Evolutionary conservation across 768 basidiomycete genomes (phyloP).

Genomic region (Russula compacta): DNA sequence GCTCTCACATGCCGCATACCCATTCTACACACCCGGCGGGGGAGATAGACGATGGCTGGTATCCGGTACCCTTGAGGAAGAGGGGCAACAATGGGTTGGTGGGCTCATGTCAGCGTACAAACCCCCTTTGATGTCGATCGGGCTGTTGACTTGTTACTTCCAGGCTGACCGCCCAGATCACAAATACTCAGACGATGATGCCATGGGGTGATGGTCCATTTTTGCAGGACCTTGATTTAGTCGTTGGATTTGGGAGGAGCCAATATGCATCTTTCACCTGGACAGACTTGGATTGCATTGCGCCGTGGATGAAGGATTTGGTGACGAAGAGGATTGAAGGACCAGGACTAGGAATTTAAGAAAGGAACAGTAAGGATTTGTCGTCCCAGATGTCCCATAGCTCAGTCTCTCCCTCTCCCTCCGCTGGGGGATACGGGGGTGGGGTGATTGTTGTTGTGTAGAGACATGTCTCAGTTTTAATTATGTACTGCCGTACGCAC

Average conservation of each 20-base stretch:
- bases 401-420: not conserved
- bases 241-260: slow-evolving; percentile 38
- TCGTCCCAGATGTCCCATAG: not conserved
- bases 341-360: slow-evolving; percentile 55
- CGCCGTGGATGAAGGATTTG: slow-evolving; percentile 69
- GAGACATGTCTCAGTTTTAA: slow-evolving; percentile 6
- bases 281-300: slow-evolving; percentile 59
- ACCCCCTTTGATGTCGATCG: not conserved
- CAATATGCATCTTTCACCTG: slow-evolving; percentile 66
- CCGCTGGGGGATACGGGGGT: not conserved
- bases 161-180: slow-evolving; percentile 57
- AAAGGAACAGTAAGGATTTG: slow-evolving; percentile 3
- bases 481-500: not conserved
- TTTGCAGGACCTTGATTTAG: slow-evolving; percentile 41
- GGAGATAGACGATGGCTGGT: slow-evolving; percentile 56
- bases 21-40: slow-evolving; percentile 63
- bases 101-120: slow-evolving; percentile 45
- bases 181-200: slow-evolving; percentile 36
- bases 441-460: not conserved
- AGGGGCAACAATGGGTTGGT: slow-evolving; percentile 66
- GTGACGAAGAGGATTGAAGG: slow-evolving; percentile 61
- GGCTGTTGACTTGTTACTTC: not conserved
- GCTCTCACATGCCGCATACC: slow-evolving; percentile 50
- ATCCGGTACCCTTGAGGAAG: slow-evolving; percentile 42
- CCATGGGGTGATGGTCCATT: slow-evolving; percentile 27